phyloP scores from a whole-genome alignment of 306 rosid genomes.

The Prunus mira region DNA sequence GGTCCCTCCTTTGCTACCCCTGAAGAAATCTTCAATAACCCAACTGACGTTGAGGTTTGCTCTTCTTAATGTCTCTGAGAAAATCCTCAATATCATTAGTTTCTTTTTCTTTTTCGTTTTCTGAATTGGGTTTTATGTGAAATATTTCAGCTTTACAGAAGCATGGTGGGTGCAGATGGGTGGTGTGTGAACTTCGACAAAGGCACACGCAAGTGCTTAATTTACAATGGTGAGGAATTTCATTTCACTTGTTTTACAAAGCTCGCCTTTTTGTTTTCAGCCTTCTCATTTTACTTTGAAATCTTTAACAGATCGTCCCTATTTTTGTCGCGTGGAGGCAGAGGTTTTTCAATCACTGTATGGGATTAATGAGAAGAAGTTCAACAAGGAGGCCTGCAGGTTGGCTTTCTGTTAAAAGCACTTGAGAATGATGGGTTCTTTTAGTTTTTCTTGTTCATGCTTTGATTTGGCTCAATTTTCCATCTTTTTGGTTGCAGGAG shows the following conservation, averaged over 20 bases:
- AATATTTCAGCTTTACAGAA: slow-evolving; percentile 70
- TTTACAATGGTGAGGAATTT: slow-evolving; percentile 53
- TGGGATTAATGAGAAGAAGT: slow-evolving; percentile 57
- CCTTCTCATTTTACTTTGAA: not conserved
- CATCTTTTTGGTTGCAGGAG: slow-evolving; percentile 41
- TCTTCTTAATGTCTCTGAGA: not conserved
- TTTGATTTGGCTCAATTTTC: not conserved
- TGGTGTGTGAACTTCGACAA: slow-evolving; percentile 90
- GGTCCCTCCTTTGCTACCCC: slow-evolving; percentile 78
- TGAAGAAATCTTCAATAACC: slow-evolving; percentile 63
- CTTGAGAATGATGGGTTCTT: too few species aligned
- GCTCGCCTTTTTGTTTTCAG: not conserved
- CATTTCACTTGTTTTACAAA: not conserved
- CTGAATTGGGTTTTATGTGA: not conserved
- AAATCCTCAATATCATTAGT: not conserved
- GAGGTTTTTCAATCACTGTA: slow-evolving; percentile 56
- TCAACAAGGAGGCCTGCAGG: slow-evolving; percentile 94
- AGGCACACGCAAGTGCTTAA: slow-evolving; percentile 70
- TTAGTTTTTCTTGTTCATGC: not conserved
- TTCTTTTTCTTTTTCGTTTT: not conserved
- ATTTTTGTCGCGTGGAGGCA: slow-evolving; percentile 83
- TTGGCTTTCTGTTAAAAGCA: too few species aligned
- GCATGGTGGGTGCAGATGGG: slow-evolving; percentile 78
- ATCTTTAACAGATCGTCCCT: slow-evolving; percentile 67
- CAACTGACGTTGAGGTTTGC: slow-evolving; percentile 59